A percentile compares a stretch with the other conserved stretches of the same genome.
Evolutionary conservation across 2,329 filamentous ascomycete genomes (phyloP).

Genomic region (Diaporthe destruens): DNA sequence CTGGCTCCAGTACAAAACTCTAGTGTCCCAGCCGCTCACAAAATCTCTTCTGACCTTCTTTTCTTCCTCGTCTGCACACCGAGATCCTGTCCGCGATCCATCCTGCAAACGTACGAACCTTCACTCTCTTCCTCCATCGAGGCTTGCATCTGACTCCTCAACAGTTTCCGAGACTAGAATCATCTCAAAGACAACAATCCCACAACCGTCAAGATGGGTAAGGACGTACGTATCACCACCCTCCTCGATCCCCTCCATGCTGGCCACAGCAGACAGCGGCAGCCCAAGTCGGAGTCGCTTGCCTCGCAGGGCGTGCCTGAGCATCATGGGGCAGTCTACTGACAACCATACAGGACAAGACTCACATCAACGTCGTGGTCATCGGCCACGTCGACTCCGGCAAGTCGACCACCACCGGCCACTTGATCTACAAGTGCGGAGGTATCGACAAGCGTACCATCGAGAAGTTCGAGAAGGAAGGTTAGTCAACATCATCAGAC

Average conservation of each 20-base stretch:
- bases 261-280: slow-evolving; percentile 15
- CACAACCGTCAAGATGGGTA: slow-evolving; percentile 41
- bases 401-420: slow-evolving; percentile 94
- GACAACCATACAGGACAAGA: slow-evolving; percentile 86
- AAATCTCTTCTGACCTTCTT: slow-evolving; percentile 41
- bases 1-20: slow-evolving; percentile 38
- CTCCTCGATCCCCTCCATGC: background rate
- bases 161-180: slow-evolving; percentile 40
- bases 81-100: slow-evolving; percentile 43
- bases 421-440: slow-evolving; percentile 99
- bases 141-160: slow-evolving; percentile 36
- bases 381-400: slow-evolving; percentile 95
- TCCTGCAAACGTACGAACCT: slow-evolving; percentile 42
- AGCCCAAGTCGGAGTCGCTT: background rate
- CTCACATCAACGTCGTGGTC: slow-evolving; percentile 81
- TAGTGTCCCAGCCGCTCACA: slow-evolving; percentile 36
- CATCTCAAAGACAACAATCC: slow-evolving; percentile 34
- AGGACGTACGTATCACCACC: slow-evolving; percentile 27
- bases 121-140: slow-evolving; percentile 21
- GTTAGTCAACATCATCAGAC: slow-evolving; percentile 64
- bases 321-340: slow-evolving; percentile 37
- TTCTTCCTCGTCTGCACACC: slow-evolving; percentile 42
- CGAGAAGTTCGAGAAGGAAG: slow-evolving; percentile 99
- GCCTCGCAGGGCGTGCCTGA: background rate
- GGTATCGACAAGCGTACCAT: slow-evolving; percentile 99